Evolutionary conservation across 495 filamentous ascomycete genomes (phyloP).

Genomic region (Hypoxylon rickii): DNA sequence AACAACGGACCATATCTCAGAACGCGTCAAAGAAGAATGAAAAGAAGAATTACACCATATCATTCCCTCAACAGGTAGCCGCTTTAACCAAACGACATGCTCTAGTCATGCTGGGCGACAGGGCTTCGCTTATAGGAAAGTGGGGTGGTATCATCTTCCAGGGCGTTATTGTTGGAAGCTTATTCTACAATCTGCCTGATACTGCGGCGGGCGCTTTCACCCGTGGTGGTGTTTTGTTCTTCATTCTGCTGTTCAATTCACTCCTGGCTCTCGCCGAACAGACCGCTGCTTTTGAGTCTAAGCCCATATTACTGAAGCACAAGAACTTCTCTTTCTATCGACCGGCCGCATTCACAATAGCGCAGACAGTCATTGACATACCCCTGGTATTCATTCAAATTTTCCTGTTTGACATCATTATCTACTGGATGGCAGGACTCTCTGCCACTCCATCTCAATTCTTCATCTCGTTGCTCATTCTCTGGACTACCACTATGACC

Average conservation of each 20-base stretch:
- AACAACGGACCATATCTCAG: constrained; percentile 46
- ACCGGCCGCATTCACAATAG: constrained; percentile 77
- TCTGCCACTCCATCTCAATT: constrained; percentile 74
- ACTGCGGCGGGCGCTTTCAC: constrained; percentile 60
- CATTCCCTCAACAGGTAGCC: constrained; percentile 68
- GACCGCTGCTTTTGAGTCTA: constrained; percentile 68
- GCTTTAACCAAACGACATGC: constrained; percentile 72
- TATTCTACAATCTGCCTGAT: constrained; percentile 72
- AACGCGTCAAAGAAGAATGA: constrained; percentile 57
- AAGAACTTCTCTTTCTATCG: constrained; percentile 85
- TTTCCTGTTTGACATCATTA: constrained; percentile 70
- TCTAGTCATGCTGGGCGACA: constrained; percentile 55
- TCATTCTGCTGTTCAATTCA: constrained; percentile 79
- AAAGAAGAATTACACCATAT: constrained; percentile 69
- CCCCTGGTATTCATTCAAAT: constrained; percentile 74
- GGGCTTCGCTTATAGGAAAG: constrained; percentile 62
- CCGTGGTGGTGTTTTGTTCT: constrained; percentile 65
- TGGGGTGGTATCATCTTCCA: constrained; percentile 59
- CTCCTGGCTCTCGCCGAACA: constrained; percentile 78
- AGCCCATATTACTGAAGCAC: constrained; percentile 81
- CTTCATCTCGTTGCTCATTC: constrained; percentile 72
- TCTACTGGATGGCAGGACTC: constrained; percentile 79
- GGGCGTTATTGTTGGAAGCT: constrained; percentile 73
- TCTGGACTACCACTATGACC: constrained; percentile 68
- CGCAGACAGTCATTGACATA: constrained; percentile 75